Evolutionary conservation across 202 grass and related monocot genomes (phyloP), one percentile per base, ranked within the genome.

Genomic region (Setaria viridis): DNA sequence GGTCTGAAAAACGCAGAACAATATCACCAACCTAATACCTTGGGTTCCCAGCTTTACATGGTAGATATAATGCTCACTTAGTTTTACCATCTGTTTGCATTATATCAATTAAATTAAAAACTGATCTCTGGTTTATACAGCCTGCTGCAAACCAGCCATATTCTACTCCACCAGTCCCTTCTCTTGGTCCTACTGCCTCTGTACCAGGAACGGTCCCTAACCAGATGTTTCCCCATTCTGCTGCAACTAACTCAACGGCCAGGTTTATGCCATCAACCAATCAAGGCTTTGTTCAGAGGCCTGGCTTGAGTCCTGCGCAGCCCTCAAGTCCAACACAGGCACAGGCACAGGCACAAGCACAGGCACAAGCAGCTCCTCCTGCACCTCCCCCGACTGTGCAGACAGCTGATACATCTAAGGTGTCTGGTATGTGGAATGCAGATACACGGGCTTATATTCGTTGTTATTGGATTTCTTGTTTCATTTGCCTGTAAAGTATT

Each of bases 371-470:
- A 78, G 55, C 63, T 20, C 88, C 97, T 79, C 81, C 90, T 77
- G 92, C 92, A 77, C 94, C 94, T 83, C 87, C 93, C 64, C 85
- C 82, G 25, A 99, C 97, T 41, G 87, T 99, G 62, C 92, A 93
- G 84, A 97, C 97, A 72, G 97, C 81, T 78, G 94, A 99, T 90
- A 99, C 90, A 47, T 94, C 90, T n/a, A 99, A 94, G 60, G 94
- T 97, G 43, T 92, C 94, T 79, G 97, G 97, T 99, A 91, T 49
- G 85, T 87, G 41, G 15, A 77, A 17, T 77, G 67, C 37, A 33
- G 11, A 77, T 63, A 14, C 32, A 76, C 39, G 43, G 50, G 47
- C 35, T 81, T 80, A 55, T 43, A 72, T 55, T 78, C 71, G 16
- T 70, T 86, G 78, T 42, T 69, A 67, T 33, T 74, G 41, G 4